Conservation (phyloP, 2,329 filamentous ascomycete species). For the Colletotrichum aenigma region DNA sequence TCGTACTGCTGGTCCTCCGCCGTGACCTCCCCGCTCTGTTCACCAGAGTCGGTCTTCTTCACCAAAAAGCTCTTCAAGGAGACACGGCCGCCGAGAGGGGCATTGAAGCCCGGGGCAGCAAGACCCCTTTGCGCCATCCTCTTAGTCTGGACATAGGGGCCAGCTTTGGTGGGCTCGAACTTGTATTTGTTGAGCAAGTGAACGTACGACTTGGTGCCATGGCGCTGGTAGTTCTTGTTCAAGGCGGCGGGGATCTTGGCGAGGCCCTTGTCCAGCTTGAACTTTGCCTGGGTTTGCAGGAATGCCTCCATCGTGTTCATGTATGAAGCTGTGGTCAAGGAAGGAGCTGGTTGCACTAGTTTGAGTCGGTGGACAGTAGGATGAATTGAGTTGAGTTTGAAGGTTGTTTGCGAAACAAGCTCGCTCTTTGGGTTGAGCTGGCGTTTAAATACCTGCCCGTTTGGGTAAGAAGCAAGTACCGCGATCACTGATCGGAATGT, state of each 20-base stretch:
- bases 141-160: slow-evolving; percentile 11
- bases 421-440: background rate
- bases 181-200: slow-evolving; percentile 17
- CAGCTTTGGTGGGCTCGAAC: slow-evolving; percentile 15
- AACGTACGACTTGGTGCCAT: slow-evolving; percentile 15
- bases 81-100: slow-evolving; percentile 7
- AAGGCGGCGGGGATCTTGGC: background rate
- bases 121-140: slow-evolving; percentile 17
- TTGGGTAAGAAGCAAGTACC: background rate
- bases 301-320: background rate
- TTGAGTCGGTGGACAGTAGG: background rate
- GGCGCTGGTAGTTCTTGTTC: slow-evolving; percentile 13
- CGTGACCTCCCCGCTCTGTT: slow-evolving; percentile 12
- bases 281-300: slow-evolving; percentile 10
- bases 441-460: background rate
- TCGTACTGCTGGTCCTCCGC: slow-evolving; percentile 57
- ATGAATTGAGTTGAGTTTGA: background rate
- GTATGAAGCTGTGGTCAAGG: background rate
- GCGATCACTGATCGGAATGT: background rate
- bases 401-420: background rate
- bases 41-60: background rate
- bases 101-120: slow-evolving; percentile 9
- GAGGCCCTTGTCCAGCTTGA: slow-evolving; percentile 10
- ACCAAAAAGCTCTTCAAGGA: slow-evolving; percentile 9
- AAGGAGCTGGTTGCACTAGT: background rate